phyloP scores from a whole-genome alignment of 2,329 filamentous ascomycete species.

The Colletotrichum tamarilloi region DNA sequence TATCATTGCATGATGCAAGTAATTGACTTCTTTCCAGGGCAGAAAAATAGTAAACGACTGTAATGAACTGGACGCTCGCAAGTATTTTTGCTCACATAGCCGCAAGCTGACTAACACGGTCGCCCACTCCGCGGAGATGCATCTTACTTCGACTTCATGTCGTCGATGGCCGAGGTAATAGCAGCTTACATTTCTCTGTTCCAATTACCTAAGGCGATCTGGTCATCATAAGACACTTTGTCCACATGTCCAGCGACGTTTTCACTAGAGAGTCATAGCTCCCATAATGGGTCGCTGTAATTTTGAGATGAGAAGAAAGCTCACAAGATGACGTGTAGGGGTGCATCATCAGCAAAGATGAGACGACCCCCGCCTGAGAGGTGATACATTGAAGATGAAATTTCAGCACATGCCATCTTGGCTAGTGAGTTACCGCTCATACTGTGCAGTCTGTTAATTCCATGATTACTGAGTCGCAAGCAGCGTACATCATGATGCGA shows the following conservation, averaged over 20 bases:
- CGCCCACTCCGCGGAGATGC: not conserved
- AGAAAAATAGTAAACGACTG: not conserved
- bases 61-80: not conserved
- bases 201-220: not conserved
- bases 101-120: not conserved
- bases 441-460: not conserved
- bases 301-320: not conserved
- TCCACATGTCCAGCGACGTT: not conserved
- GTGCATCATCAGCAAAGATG: not conserved
- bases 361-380: not conserved
- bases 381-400: not conserved
- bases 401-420: not conserved
- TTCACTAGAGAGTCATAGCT: not conserved
- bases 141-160: not conserved
- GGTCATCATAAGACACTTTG: not conserved
- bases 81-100: not conserved
- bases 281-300: not conserved
- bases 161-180: not conserved
- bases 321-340: not conserved
- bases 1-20: not conserved
- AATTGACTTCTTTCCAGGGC: not conserved
- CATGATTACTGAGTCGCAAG: not conserved
- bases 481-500: too few relatives aligned
- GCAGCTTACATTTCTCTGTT: not conserved
- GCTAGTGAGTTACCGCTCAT: not conserved